Conservation (phyloP, 176 grass and related monocot species). For the Secale cereale region DNA sequence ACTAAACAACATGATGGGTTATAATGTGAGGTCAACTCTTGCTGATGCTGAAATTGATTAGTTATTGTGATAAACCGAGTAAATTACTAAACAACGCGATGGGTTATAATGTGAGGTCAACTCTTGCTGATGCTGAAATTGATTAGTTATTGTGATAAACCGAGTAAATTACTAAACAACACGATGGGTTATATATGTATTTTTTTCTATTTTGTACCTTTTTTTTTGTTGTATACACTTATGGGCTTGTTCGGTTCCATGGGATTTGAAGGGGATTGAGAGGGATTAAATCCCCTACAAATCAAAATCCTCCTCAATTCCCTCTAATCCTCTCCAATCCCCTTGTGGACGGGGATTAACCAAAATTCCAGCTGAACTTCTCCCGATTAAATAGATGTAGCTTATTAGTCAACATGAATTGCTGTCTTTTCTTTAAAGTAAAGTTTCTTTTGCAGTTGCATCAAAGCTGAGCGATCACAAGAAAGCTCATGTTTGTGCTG, state of each 20-base stretch:
- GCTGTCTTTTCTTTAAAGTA: background rate
- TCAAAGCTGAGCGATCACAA: background rate
- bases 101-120: background rate
- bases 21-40: no score
- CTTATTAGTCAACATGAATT: no score
- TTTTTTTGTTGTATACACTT: background rate
- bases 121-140: no score
- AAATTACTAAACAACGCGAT: background rate
- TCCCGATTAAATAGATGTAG: background rate
- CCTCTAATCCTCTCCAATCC: no score
- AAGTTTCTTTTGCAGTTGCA: background rate
- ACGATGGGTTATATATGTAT: background rate
- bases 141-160: no score
- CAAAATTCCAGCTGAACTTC: background rate
- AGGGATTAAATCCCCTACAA: no score
- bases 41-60: no score
- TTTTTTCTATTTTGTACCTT: background rate
- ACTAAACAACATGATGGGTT: background rate
- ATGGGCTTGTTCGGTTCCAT: no score
- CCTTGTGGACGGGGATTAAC: no score
- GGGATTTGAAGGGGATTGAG: no score
- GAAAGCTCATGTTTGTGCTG: slow-evolving; percentile 11
- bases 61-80: no score
- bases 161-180: background rate
- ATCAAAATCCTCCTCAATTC: no score